Base-by-base conservation (phyloP, 2,329 filamentous ascomycete genomes). In the Akanthomyces lecanii region DNA sequence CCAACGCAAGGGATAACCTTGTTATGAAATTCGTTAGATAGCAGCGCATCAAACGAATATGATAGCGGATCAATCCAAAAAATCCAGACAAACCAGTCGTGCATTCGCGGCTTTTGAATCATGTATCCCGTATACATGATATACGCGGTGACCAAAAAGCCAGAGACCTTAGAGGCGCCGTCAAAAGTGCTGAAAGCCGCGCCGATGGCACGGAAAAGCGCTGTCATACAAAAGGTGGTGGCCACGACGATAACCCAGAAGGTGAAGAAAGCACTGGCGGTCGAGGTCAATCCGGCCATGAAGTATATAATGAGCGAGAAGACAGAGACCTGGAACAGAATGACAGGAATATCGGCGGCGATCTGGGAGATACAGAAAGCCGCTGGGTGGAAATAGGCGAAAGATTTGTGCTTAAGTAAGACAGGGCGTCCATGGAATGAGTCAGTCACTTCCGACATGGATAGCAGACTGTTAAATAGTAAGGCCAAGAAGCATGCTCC, bases 211-310 rank as follows among this genome's bases (percentile, higher is more conserved):
- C 85, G 76, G 72, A 87, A 87, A 5, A 85, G 66, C 1, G 83
- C 83, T 0, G 84, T 87, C 77, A 88, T 84, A 40, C 77, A 80
- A 70, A 87, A 81, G 0, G 82, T 80, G 0, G 78, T 77, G 0
- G 78, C 70, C 42, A 85, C 74, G 0, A 86, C 68, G 10, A 85
- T 60, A 23, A 83, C 64, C 83, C 82, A 88, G 67, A 81, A 87
- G 0, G 85, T 87, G 68, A 89, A 88, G 74, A 88, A 94, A 1
- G 88, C 87, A 0, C 89, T 89, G 0, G 87, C 85, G n/a, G 85
- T 84, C n/a, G 86, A 80, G 1, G 82, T 83, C 1, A 93, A 76
- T 4, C 86, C 85, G 16, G 82, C 86, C 85, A 93, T 87, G 66
- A 87, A 89, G 73, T 89, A 89, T 0, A 86, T 65, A 0, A 86